Evolutionary conservation across 169 alveolate species (phyloP).

Genomic region (Plasmodium reichenowi): DNA sequence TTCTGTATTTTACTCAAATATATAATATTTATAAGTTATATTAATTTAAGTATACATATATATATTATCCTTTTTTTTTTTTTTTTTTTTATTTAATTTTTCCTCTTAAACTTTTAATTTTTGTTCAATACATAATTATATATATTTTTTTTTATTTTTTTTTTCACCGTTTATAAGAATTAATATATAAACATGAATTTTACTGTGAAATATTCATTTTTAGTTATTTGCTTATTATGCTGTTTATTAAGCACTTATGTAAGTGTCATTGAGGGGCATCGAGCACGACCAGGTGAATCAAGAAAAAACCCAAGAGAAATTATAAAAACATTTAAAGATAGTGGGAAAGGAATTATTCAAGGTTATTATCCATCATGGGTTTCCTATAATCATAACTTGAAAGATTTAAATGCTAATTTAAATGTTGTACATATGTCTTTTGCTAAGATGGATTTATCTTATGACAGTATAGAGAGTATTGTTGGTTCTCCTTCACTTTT

Average conservation of each 20-base stretch:
- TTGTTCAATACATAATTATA: too few species aligned
- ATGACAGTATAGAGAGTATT: conserved; percentile 4
- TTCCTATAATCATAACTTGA: conserved; percentile 19
- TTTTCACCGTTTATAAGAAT: background rate
- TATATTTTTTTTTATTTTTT: background rate
- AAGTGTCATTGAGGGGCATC: background rate
- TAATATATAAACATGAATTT: conserved; percentile 1
- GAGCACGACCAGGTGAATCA: conserved; percentile 10
- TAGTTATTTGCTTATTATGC: background rate
- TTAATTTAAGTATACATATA: background rate
- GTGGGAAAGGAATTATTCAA: conserved; percentile 14
- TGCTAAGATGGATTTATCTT: conserved; percentile 12
- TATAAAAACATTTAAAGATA: conserved; percentile 2
- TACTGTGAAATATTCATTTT: background rate
- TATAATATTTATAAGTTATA: too few species aligned
- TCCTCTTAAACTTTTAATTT: too few species aligned
- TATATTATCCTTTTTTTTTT: background rate
- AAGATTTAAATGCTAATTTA: conserved; percentile 5
- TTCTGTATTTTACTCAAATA: too few species aligned
- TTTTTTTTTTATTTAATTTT: conserved; percentile 5
- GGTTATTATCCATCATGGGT: conserved; percentile 30
- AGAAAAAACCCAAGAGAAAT: conserved; percentile 19
- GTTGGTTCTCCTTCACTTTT: conserved; percentile 15
- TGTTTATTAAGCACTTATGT: background rate
- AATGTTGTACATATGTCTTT: conserved; percentile 6